Evolutionary conservation across 2,329 filamentous ascomycete genomes (phyloP).

Genomic region (Aspergillus bombycis): DNA sequence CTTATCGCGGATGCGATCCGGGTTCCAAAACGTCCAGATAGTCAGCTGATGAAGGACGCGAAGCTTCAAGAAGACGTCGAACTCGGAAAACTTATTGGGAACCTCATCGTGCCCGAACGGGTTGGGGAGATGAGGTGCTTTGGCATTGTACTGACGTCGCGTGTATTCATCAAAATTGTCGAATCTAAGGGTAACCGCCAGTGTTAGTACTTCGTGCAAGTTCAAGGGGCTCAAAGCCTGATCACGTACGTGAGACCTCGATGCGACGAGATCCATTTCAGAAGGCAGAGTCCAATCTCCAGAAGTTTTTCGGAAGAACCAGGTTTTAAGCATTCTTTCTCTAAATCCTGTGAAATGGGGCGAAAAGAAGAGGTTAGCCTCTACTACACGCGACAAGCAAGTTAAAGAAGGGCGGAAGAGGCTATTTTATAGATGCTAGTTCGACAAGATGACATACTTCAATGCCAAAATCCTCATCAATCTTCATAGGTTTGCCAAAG

Average conservation of each 20-base stretch:
- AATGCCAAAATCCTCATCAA: conserved; percentile 84
- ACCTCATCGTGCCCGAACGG: conserved; percentile 80
- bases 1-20: conserved; percentile 82
- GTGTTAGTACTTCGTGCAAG: conserved; percentile 10
- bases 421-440: neutral
- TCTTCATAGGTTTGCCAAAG: conserved; percentile 87
- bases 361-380: conserved; percentile 17
- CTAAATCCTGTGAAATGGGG: conserved; percentile 68
- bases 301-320: conserved; percentile 71
- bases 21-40: conserved; percentile 83
- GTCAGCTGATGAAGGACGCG: conserved; percentile 82
- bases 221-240: neutral
- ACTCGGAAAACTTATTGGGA: conserved; percentile 74
- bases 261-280: conserved; percentile 94
- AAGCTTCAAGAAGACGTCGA: conserved; percentile 81
- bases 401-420: neutral
- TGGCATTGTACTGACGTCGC: conserved; percentile 82
- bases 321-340: conserved; percentile 83
- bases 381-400: conserved; percentile 16
- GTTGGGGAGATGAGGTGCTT: conserved; percentile 71
- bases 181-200: conserved; percentile 54
- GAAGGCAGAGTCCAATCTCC: conserved; percentile 80
- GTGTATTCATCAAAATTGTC: conserved; percentile 94
- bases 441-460: conserved; percentile 66
- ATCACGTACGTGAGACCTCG: conserved; percentile 80